Conservation (phyloP, 2,329 filamentous ascomycete genomes). For the Fusarium sp. region DNA sequence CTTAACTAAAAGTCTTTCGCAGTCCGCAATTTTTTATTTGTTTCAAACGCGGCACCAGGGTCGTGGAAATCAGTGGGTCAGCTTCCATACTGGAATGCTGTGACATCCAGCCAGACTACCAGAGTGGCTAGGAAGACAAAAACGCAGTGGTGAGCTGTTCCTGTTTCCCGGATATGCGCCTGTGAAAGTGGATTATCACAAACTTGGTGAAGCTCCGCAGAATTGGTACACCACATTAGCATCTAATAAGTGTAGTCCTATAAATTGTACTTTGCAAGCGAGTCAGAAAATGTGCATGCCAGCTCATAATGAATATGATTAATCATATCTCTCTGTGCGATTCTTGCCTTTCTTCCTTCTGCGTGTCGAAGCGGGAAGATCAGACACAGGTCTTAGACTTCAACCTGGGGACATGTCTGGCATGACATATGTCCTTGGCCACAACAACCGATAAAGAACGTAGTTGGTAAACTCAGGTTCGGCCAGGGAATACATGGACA, state of each 20-base stretch:
- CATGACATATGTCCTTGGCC: conserved; percentile 1
- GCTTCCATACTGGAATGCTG: conserved; percentile 40
- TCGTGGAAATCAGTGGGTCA: conserved; percentile 19
- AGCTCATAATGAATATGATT: background rate
- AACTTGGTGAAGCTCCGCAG: conserved; percentile 5
- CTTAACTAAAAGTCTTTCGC: conserved; percentile 1
- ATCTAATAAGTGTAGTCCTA: background rate
- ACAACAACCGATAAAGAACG: background rate
- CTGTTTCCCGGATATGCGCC: conserved; percentile 24
- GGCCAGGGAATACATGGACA: background rate
- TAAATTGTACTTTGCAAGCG: background rate
- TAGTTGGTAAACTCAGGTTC: background rate
- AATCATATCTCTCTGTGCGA: conserved; percentile 1
- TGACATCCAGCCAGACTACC: conserved; percentile 31
- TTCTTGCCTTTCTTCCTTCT: background rate
- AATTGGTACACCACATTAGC: background rate
- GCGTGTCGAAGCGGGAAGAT: background rate
- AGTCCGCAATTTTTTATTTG: conserved; percentile 11
- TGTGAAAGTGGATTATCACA: conserved; percentile 12
- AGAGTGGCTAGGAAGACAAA: conserved; percentile 14
- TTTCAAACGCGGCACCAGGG: conserved; percentile 33
- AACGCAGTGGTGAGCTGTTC: conserved; percentile 1
- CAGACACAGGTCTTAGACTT: conserved; percentile 17
- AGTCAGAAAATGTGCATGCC: conserved; percentile 4
- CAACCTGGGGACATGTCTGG: background rate